These are phyloP conservation scores for Seiridium unicorne DNA, from an alignment of 2,329 filamentous ascomycete species.

Conservation along the genomic window DNA sequence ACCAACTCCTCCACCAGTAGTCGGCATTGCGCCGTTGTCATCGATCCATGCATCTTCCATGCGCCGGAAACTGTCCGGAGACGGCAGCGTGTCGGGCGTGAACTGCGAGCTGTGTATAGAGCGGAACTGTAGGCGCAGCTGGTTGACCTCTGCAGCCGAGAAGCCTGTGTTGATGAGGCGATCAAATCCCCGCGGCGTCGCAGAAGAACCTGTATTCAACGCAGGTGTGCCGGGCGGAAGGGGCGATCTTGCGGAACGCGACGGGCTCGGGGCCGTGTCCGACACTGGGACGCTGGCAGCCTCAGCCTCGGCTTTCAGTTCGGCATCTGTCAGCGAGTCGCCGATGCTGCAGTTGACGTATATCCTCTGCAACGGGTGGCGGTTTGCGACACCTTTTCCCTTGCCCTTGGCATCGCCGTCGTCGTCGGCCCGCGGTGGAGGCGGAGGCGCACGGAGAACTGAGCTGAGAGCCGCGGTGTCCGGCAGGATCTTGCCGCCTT, in stretches of 20 bases:
- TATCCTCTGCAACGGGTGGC: slow-evolving; percentile 53
- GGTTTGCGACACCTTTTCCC: slow-evolving; percentile 64
- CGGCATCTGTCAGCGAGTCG: slow-evolving; percentile 64
- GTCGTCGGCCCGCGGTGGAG: slow-evolving; percentile 29
- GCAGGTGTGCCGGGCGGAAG: slow-evolving; percentile 9
- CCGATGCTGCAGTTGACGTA: slow-evolving; percentile 96
- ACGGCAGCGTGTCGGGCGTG: slow-evolving; percentile 87
- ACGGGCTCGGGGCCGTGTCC: slow-evolving; percentile 1
- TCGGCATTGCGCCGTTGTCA: slow-evolving; percentile 42
- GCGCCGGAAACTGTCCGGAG: slow-evolving; percentile 68
- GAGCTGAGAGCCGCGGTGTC: slow-evolving; percentile 68
- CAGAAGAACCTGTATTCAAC: slow-evolving; percentile 14
- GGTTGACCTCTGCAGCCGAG: slow-evolving; percentile 76
- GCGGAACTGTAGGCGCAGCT: slow-evolving; percentile 83
- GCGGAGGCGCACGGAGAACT: slow-evolving; percentile 64
- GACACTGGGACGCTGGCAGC: slow-evolving; percentile 26
- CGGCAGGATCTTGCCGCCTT: slow-evolving; percentile 81
- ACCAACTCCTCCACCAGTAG: slow-evolving; percentile 29
- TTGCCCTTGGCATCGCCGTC: slow-evolving; percentile 35
- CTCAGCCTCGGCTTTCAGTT: slow-evolving; percentile 67
- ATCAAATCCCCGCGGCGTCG: slow-evolving; percentile 80
- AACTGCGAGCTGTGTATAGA: slow-evolving; percentile 79
- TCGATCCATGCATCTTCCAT: slow-evolving; percentile 94
- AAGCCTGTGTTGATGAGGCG: slow-evolving; percentile 80
- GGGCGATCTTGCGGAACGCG: neutral